Evolutionary conservation across 129 eudicot species (phyloP), one percentile per base, ranked within the genome.

Genomic region (carrot (Daucus carota)): DNA sequence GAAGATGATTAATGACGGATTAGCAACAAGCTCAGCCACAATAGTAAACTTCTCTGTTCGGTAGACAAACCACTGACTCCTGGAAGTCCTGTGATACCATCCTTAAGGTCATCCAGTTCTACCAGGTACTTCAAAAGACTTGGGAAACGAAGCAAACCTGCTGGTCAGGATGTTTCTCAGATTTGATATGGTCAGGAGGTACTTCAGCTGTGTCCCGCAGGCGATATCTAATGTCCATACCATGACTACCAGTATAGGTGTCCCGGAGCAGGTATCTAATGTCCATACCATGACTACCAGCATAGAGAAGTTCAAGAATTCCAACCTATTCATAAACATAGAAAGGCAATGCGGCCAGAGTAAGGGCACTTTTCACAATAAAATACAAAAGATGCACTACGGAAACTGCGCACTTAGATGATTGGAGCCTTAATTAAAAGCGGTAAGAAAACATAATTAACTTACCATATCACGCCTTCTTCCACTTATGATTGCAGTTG

Each of bases 281-380:
- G 78, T 93, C 98, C 96, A 90, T 93, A 29, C 98, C 96, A 82
- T 93, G 98, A 75, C 98, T 90, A 86, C 98, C 98, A 2, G 98
- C 95, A 75, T 90, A 90, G 79, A 83, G 88, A 28, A 93, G 85
- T 80, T 93, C 96, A 50, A 83, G 77, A 78, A 90, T 81, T 59
- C 97, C 92, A 72, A 93, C 98, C 79, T 90, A 86, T 81, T 89
- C 88, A 71, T 72, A 83, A 44, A 90, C 97, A 96, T 92, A 83
- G 38, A 63, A 63, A 63, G 29, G 70, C 70, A 63, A n/a, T n/a
- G n/a, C n/a, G 20, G 70, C 9, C n/a, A n/a, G n/a, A n/a, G n/a
- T 1, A 15, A 63, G 20, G 70, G 14, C 20, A 63, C 40, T 29
- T 31, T 29, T 63, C 40, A 63, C 22, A 26, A 29, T 0, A 28